Base-by-base conservation (phyloP, 768 basidiomycete genomes). In the Artomyces pyxidatus region DNA sequence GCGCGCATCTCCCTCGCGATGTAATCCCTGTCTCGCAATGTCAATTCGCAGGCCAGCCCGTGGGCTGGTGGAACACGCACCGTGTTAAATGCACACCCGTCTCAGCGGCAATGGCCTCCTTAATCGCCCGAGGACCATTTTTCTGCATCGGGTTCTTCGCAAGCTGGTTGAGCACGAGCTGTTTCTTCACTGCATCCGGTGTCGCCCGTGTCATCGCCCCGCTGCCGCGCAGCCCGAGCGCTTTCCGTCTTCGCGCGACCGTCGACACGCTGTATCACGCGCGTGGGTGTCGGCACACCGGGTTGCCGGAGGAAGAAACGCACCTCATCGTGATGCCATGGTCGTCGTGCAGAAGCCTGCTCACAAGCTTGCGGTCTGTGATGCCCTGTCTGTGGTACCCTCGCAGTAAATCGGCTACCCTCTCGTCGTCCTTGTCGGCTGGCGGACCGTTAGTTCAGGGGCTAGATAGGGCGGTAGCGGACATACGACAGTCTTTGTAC, bases 141-240 rank as follows among this genome's bases (percentile, higher is more conserved):
- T 37, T 37, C 16, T 8, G 37, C 37, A 37, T 16, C 37, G 37
- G 37, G 37, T 37, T 19, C 37, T 37, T 16, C 37, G 37, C 37
- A 16, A 37, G 6, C 37, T 37, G 37, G 16, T 16, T 19, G 37
- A 37, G 9, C 37, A 37, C 37, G 37, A 35, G 27, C 46, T 27
- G 42, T 35, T 37, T 29, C 28, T 29, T 40, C 50, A 45, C 47
- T 45, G 51, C 51, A 51, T 51, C 26, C 46, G 21, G 38, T 42
- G n/a, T 38, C 48, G 42, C 39, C 32, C 54, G 51, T 52, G 54
- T 47, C 54, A 17, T 52, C 54, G 50, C 45, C 47, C n/a, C 54
- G 43, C 26, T 44, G 30, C n/a, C 53, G 42, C 48, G 44, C 53
- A 47, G 42, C 49, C 54, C 49, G 41, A 21, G 26, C 45, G 1